phyloP scores from a whole-genome alignment of 148 eudicot species.

The Amaranthus hypochondriacus region DNA sequence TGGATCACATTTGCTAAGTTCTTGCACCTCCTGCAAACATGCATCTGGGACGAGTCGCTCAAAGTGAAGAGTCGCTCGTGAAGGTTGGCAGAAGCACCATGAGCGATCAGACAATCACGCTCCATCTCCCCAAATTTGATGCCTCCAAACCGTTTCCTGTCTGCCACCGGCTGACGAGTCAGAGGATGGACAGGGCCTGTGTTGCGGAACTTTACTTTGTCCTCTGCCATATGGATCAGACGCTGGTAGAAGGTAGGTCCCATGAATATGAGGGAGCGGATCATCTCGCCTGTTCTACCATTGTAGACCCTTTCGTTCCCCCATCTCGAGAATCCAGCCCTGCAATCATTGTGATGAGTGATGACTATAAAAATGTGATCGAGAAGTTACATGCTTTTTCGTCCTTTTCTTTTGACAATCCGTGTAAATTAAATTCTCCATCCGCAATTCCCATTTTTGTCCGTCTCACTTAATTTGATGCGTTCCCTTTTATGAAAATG shows the following conservation, averaged over 20 bases:
- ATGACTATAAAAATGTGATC: background rate
- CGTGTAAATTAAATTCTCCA: background rate
- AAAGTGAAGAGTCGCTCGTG: constrained; percentile 96
- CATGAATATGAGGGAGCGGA: constrained; percentile 68
- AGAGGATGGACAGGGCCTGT: constrained; percentile 94
- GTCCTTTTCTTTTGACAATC: background rate
- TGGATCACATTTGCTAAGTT: constrained; percentile 69
- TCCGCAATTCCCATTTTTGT: no score
- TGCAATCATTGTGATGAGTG: constrained; percentile 24
- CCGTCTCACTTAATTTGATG: no score
- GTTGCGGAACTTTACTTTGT: constrained; percentile 93
- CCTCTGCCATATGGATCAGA: constrained; percentile 85
- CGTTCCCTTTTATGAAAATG: no score
- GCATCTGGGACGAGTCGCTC: constrained; percentile 86
- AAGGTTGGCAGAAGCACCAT: constrained; percentile 85
- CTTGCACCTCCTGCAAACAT: constrained; percentile 63
- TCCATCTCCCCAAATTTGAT: constrained; percentile 97
- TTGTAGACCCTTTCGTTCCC: constrained; percentile 80
- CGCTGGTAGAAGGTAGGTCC: constrained; percentile 92
- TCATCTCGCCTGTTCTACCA: constrained; percentile 81
- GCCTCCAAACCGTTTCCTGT: constrained; percentile 93
- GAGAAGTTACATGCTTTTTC: background rate
- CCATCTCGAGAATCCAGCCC: constrained; percentile 93
- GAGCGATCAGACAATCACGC: constrained; percentile 89
- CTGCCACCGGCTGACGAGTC: constrained; percentile 92